Evolutionary conservation across 2,329 filamentous ascomycete genomes (phyloP), one percentile per base, ranked within the genome.

Genomic region (Scytalidium sp.): DNA sequence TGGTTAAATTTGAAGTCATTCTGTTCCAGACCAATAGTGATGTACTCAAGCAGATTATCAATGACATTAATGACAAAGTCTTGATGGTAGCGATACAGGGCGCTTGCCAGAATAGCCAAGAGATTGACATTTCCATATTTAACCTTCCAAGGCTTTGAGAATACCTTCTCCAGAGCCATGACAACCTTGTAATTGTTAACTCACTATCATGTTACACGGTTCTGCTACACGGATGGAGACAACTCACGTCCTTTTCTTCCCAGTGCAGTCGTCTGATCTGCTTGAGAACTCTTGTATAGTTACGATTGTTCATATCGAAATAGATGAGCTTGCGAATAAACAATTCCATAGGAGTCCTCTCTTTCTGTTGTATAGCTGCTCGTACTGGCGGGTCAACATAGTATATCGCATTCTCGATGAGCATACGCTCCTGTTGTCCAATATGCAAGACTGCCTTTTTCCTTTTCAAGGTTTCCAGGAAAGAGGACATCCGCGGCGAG

Each of bases 1-100:
- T 99, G 94, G 65, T 96, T 97, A 72, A 91, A 95, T 62, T 95
- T 92, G 78, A 97, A 99, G 66, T 99, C 94, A 61, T 97, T 97
- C 59, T 92, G 83, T 69, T 99, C 94, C 2, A 99, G 76, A 1
- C 94, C 94, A 56, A 95, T 80, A 1, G 81, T 87, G 56, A 99
- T 87, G 5, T 89, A 87, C 68, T 99, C 95, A 15, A 97, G 76
- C 5, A 97, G 74, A 56, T 93, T 91, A 66, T 99, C 94, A 55
- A 99, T 90, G 43, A 97, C 85, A n/a, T 82, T 83, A 50, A 96
- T 87, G 17, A 92, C 88, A 62, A 99, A 99, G 10, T 86, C 84
- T 50, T 92, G 88, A 58, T 99, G 94, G 60, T 97, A 95, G 13
- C 92, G 85, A 64, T 95, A 92, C 40, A 99, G 77, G 1, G 91